phyloP scores from a whole-genome alignment of 371 early-diverging fungal species.

The Syncephalastrum monosporum region DNA sequence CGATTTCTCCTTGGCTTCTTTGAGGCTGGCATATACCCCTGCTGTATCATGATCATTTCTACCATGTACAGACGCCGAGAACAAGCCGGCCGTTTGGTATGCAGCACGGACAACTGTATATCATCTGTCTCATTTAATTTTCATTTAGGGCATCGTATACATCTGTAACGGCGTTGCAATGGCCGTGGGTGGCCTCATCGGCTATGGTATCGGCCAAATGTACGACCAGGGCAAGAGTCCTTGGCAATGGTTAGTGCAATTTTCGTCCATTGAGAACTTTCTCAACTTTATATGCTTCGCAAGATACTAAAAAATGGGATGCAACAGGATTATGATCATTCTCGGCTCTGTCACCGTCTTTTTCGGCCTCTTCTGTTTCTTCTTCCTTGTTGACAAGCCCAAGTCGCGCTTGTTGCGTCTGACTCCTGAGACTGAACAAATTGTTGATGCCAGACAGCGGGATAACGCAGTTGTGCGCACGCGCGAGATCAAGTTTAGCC shows the following conservation, averaged over 20 bases:
- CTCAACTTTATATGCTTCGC: conserved; percentile 38
- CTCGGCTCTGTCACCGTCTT: conserved; percentile 19
- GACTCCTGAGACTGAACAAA: conserved; percentile 16
- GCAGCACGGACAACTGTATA: neutral
- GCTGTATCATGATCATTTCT: conserved; percentile 26
- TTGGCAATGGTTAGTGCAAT: conserved; percentile 52
- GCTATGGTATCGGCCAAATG: conserved; percentile 55
- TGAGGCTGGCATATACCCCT: conserved; percentile 30
- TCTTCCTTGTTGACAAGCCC: conserved; percentile 24
- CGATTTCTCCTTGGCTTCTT: conserved; percentile 30
- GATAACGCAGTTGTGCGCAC: conserved; percentile 33
- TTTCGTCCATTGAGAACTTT: conserved; percentile 49
- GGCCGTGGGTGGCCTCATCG: conserved; percentile 58
- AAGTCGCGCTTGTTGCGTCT: conserved; percentile 15
- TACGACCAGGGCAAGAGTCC: conserved; percentile 28
- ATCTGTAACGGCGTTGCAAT: conserved; percentile 41
- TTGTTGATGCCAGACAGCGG: conserved; percentile 23
- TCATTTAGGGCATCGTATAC: conserved; percentile 14
- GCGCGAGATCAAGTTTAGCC: conserved; percentile 24
- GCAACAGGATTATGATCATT: conserved; percentile 25
- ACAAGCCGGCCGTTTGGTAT: conserved; percentile 26
- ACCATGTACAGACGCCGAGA: conserved; percentile 25
- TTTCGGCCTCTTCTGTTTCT: conserved; percentile 21
- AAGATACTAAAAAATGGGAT: conserved; percentile 11
- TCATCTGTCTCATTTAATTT: neutral